These are phyloP conservation scores for Darksidea phi DNA, from an alignment of 495 filamentous ascomycete species.

Conservation along the genomic window DNA sequence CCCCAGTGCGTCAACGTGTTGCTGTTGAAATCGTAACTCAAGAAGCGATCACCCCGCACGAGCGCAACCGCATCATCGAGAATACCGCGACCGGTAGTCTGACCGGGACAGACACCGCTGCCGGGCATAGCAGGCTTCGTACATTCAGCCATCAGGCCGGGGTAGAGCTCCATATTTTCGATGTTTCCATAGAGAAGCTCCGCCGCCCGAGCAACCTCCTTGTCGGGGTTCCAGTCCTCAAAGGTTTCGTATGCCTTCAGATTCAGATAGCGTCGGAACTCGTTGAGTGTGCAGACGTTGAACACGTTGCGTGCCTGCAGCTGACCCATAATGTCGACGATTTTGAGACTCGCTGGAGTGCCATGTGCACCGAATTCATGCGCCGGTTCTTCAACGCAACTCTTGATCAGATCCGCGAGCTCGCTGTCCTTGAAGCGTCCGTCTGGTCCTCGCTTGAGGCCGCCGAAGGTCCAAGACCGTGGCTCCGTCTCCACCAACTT, in stretches of 20 bases:
- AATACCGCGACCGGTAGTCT: conserved; percentile 40
- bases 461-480: conserved; percentile 57
- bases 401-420: conserved; percentile 57
- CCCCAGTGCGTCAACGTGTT: conserved; percentile 42
- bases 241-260: conserved; percentile 38
- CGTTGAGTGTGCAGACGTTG: conserved; percentile 42
- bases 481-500: conserved; percentile 52
- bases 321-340: conserved; percentile 39
- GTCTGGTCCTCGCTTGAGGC: conserved; percentile 53
- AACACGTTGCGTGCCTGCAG: conserved; percentile 37
- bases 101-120: conserved; percentile 40
- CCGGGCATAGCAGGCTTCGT: conserved; percentile 40
- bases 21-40: conserved; percentile 42
- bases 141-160: conserved; percentile 39
- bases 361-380: conserved; percentile 40
- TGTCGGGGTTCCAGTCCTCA: conserved; percentile 35
- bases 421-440: conserved; percentile 61
- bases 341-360: conserved; percentile 38
- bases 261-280: conserved; percentile 40
- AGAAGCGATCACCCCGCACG: conserved; percentile 40
- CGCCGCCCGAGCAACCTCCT: conserved; percentile 35
- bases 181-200: conserved; percentile 40
- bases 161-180: conserved; percentile 40
- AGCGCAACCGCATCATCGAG: conserved; percentile 40
- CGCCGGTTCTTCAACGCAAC: conserved; percentile 57